Base-by-base conservation (phyloP, 2,329 filamentous ascomycete species). In the Colletotrichum higginsianum region DNA sequence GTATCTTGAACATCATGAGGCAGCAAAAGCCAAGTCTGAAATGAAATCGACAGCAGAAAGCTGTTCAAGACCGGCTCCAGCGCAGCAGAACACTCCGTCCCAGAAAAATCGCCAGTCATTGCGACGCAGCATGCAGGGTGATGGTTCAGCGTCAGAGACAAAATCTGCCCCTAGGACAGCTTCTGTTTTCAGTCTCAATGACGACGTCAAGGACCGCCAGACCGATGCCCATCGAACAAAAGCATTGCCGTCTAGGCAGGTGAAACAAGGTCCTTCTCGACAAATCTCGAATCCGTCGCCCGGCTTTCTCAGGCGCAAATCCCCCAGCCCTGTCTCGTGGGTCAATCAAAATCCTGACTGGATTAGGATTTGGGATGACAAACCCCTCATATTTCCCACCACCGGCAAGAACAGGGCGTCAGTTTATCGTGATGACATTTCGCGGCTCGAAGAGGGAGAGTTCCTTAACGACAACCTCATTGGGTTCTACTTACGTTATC, bases 381-480 rank as follows among this genome's bases (percentile, higher is more conserved):
- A 84, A 61, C 87, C 92, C 2, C 83, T 95, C 1, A 83, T 90
- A 2, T 94, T 90, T 78, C 91, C 90, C 4, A 76, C 82, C 6
- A 83, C 82, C 35, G 89, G 90, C 3, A 88, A 86, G 65, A 88
- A 89, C 61, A 87, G 90, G 72, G 89, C 91, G 1, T 90, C 87
- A 1, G 90, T 96, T 1, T 89, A 93, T 67, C 90, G 88, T 72
- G 84, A 88, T n/a, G 94, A 96, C 77, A 90, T 98, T 44, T 83
- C 87, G 23, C 88, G 94, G 52, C 87, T 99, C 3, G 92, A 97
- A 72, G 93, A 97, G 74, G 93, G 91, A 15, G 89, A 98, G 75
- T 97, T 93, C 71, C 83, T 99, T 53, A 99, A 99, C 78, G 96
- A 99, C 83, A 98, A 94, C 77, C 84, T 99, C 38, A 93, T 99